phyloP scores from a whole-genome alignment of 73 alveolate species.

The Loxodes magnus region DNA sequence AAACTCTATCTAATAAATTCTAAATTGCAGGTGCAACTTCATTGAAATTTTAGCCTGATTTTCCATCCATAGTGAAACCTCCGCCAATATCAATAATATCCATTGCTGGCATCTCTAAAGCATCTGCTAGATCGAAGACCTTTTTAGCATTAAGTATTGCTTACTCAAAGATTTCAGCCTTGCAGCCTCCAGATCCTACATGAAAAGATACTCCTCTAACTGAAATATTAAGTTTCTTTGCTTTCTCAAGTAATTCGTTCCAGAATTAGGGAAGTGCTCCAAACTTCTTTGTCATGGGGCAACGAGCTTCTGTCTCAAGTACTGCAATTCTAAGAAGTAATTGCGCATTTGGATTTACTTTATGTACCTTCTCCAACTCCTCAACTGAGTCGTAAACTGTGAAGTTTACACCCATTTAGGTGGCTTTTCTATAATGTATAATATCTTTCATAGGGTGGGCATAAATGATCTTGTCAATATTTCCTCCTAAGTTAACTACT shows the following conservation, averaged over 20 bases:
- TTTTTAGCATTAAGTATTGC: neutral
- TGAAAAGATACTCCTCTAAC: constrained; percentile 5
- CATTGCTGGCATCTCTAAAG: neutral
- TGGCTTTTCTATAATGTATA: neutral
- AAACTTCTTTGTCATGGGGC: neutral
- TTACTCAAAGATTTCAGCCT: neutral
- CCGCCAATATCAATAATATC: constrained; percentile 7
- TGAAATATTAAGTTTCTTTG: neutral
- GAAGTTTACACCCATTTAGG: neutral
- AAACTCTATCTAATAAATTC: neutral
- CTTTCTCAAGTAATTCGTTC: neutral
- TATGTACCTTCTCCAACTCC: constrained; percentile 2
- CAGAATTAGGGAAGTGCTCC: neutral
- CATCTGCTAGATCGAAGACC: neutral
- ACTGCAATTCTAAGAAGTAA: neutral
- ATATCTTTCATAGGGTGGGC: constrained; percentile 11
- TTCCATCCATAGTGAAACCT: constrained; percentile 1
- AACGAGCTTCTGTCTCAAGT: neutral
- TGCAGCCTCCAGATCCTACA: constrained; percentile 1
- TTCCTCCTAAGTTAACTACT: constrained; percentile 1
- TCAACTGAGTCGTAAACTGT: neutral
- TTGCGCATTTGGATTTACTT: constrained; percentile 3
- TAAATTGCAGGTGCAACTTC: constrained; percentile 3
- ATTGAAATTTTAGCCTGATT: neutral
- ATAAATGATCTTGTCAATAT: neutral